These are phyloP conservation scores for Areca catechu DNA, from an alignment of 176 grass and related monocot species.

Conservation along the genomic window DNA sequence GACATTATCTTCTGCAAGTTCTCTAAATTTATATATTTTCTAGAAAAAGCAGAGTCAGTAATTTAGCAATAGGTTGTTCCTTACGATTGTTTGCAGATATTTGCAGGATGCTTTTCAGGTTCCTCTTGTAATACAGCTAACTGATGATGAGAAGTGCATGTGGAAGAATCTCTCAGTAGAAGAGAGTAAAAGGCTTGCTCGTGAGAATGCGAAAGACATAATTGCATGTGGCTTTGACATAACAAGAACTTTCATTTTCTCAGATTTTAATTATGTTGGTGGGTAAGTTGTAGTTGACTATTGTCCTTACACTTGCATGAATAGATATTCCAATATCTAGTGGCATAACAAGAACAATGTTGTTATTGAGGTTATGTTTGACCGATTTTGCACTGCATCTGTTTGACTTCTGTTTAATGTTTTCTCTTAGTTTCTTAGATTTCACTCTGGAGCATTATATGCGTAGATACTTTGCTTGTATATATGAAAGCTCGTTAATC, in stretches of 20 bases:
- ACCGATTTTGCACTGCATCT: no score
- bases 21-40: not conserved
- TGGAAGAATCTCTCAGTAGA: conserved; percentile 77
- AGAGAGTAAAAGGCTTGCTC: conserved; percentile 79
- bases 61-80: conserved; percentile 1
- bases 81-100: conserved; percentile 39
- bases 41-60: not conserved
- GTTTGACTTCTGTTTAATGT: no score
- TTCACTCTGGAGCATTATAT: no score
- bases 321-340: no score
- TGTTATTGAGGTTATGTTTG: no score
- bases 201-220: conserved; percentile 95
- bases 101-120: conserved; percentile 95
- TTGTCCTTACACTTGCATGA: no score
- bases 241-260: conserved; percentile 81
- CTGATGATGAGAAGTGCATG: conserved; percentile 81
- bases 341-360: no score
- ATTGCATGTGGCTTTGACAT: conserved; percentile 94
- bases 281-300: conserved; percentile 34
- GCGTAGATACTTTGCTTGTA: no score
- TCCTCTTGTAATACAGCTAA: conserved; percentile 90
- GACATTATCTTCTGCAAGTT: no score
- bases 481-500: no score
- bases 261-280: conserved; percentile 72
- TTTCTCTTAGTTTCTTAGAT: no score